Evolutionary conservation across 441 rosid species (phyloP), one percentile per base, ranked within the genome.

Genomic region (Pelargonium australe): DNA sequence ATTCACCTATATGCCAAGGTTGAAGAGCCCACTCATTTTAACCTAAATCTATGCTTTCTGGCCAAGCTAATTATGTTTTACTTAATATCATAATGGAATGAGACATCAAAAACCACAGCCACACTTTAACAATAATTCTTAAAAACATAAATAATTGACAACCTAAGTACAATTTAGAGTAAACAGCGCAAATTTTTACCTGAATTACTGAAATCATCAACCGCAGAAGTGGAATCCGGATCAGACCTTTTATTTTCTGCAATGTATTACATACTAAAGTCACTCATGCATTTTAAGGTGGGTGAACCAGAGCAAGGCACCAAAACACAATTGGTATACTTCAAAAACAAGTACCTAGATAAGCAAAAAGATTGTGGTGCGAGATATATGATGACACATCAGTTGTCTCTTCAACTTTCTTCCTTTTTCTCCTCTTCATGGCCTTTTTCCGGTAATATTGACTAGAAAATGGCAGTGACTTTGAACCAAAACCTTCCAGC

Each of bases 341-440:
- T 60, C 25, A 72, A 12, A 64, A 74, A 74, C 57, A 55, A 69
- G 65, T 84, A 91, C 97, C 92, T 2, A 85, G 71, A 76, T 88
- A 91, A 61, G 92, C 84, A 70, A 91, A 91, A 67, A 89, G 86
- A 75, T 70, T 79, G 74, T 91, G 96, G 34, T 73, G 74, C 1
- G 88, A 76, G 86, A 88, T 80, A 68, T 86, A 82, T 7, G 90
- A 80, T 37, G 86, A 6, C 61, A 85, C 37, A 76, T 87, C 85
- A 5, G 83, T 75, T n/a, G 78, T 78, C 63, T 77, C 87, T 80
- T 91, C 96, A 17, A 83, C 83, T 84, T 81, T 84, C 80, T 83
- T 91, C 69, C 97, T 83, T 73, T 78, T 90, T 75, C 91, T 86
- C 78, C 96, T 85, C 86, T 83, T 90, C 72, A 77, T 73, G 64